These are phyloP conservation scores for Misopates orontium DNA, from an alignment of 257 asterid species.

Conservation along the genomic window DNA sequence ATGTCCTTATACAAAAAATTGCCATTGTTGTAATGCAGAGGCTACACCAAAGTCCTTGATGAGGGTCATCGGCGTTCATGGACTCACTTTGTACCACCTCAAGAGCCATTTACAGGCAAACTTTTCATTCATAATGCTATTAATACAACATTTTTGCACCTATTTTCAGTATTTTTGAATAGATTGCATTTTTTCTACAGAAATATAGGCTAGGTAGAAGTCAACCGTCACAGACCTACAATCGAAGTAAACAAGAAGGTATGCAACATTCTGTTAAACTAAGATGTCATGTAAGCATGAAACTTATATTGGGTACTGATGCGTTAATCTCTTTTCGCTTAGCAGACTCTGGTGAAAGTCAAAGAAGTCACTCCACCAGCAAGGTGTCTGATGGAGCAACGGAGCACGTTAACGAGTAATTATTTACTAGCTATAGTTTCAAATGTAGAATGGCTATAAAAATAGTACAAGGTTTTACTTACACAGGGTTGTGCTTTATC, in stretches of 20 bases:
- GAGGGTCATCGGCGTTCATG: constrained; percentile 89
- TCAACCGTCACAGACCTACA: constrained; percentile 48
- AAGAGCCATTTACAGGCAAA: constrained; percentile 93
- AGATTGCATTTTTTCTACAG: constrained; percentile 43
- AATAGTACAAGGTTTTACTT: constrained; percentile 4
- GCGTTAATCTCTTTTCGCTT: constrained; percentile 6
- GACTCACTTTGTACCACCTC: constrained; percentile 89
- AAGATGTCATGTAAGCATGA: neutral
- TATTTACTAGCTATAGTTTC: constrained; percentile 6
- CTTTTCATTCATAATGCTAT: neutral
- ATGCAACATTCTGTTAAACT: constrained; percentile 18
- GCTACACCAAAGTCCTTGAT: constrained; percentile 95
- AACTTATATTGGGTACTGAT: constrained; percentile 8
- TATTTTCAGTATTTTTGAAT: constrained; percentile 10
- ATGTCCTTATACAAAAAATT: neutral
- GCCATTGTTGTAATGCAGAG: constrained; percentile 50
- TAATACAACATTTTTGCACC: neutral
- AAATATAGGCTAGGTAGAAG: constrained; percentile 80
- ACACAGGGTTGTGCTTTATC: constrained; percentile 24
- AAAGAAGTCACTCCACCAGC: constrained; percentile 30
- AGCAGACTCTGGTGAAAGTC: constrained; percentile 52
- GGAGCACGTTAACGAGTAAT: constrained; percentile 69
- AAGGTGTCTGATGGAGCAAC: constrained; percentile 48
- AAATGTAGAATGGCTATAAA: neutral
- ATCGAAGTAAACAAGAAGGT: constrained; percentile 56